Conservation (phyloP, 2,329 filamentous ascomycete species). For the Phaeophleospora eucalypticola region DNA sequence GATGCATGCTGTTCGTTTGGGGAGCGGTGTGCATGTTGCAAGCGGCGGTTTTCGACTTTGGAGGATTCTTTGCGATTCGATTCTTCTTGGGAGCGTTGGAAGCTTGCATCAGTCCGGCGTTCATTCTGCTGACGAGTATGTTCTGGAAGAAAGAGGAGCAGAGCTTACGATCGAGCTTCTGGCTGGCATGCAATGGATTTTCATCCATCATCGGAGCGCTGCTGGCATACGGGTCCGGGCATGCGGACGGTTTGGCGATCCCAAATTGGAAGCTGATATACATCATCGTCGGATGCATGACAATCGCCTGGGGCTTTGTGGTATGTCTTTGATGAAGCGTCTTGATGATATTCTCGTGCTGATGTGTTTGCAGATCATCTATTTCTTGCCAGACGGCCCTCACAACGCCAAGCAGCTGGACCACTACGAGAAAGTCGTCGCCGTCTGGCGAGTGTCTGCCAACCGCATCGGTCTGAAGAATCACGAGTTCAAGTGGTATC, state of each 20-base stretch:
- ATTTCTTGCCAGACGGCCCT: constrained; percentile 50
- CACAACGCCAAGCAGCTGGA: constrained; percentile 51
- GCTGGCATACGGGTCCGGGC: constrained; percentile 25
- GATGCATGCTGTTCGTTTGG: constrained; percentile 27
- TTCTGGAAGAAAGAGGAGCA: constrained; percentile 34
- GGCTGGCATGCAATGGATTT: constrained; percentile 17
- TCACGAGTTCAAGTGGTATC: constrained; percentile 50
- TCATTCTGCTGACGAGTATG: constrained; percentile 37
- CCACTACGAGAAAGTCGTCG: constrained; percentile 48
- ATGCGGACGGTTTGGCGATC: constrained; percentile 16
- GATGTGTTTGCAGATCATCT: constrained; percentile 2
- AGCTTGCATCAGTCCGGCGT: constrained; percentile 35
- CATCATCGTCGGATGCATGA: constrained; percentile 22
- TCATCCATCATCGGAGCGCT: constrained; percentile 21
- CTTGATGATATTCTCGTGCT: background rate
- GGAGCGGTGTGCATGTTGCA: constrained; percentile 29
- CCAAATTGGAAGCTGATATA: constrained; percentile 32
- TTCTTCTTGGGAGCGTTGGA: constrained; percentile 34
- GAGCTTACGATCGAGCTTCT: constrained; percentile 20
- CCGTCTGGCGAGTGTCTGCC: constrained; percentile 34
- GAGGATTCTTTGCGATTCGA: constrained; percentile 33
- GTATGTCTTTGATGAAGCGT: background rate
- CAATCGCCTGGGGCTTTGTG: constrained; percentile 16
- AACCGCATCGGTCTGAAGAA: constrained; percentile 48
- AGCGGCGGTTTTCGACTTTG: constrained; percentile 33